These are phyloP conservation scores for Pholiota conissans DNA, from an alignment of 768 basidiomycete species.

Conservation along the genomic window DNA sequence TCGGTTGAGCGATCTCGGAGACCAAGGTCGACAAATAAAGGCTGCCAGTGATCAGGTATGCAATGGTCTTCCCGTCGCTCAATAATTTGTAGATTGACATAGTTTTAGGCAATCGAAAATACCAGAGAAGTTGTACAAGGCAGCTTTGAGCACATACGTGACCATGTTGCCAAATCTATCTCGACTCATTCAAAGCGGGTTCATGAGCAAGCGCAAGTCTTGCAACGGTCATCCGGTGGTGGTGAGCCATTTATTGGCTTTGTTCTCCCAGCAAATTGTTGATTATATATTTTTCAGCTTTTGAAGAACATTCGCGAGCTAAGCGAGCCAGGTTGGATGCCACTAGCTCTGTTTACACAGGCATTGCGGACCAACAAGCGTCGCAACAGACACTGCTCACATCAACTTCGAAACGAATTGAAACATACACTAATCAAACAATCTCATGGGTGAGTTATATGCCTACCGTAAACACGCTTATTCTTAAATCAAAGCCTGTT, in stretches of 20 bases:
- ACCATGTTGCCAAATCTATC: slow-evolving; percentile 44
- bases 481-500: too few species aligned
- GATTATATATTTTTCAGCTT: slow-evolving; percentile 38
- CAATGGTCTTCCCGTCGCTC: not conserved
- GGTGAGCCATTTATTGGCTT: slow-evolving; percentile 14
- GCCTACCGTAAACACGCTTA: too few species aligned
- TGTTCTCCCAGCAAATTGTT: not conserved
- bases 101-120: slow-evolving; percentile 39
- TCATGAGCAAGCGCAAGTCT: slow-evolving; percentile 44
- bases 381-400: slow-evolving; percentile 49
- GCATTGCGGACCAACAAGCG: slow-evolving; percentile 53
- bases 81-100: slow-evolving; percentile 2
- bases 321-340: slow-evolving; percentile 71
- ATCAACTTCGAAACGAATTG: slow-evolving; percentile 49
- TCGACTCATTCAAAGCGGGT: slow-evolving; percentile 52
- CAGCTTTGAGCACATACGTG: slow-evolving; percentile 45
- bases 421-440: slow-evolving; percentile 38
- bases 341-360: slow-evolving; percentile 46
- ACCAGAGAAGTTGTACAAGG: slow-evolving; percentile 40
- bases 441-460: slow-evolving; percentile 48
- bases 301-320: slow-evolving; percentile 59
- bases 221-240: slow-evolving; percentile 21
- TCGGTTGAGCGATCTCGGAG: slow-evolving; percentile 43
- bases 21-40: slow-evolving; percentile 52
- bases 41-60: slow-evolving; percentile 63